These are phyloP conservation scores for Aspergillus versicolor DNA, from an alignment of 2,329 filamentous ascomycete species.

Conservation along the genomic window DNA sequence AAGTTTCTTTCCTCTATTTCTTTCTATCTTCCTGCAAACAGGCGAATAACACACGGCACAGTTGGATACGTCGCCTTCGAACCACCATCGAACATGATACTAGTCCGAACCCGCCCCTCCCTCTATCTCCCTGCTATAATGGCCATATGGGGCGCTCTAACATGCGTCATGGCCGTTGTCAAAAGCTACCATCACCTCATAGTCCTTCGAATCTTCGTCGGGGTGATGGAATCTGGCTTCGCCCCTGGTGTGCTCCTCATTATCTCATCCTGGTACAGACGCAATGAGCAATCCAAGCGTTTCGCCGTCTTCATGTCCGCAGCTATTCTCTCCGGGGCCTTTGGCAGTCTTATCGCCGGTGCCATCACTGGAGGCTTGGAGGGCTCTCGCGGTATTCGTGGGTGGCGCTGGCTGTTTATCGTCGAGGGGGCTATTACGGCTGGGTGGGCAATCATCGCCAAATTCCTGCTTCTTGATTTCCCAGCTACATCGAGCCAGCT, in stretches of 20 bases:
- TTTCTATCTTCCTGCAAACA: too few relatives aligned
- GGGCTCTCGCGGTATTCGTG: neutral
- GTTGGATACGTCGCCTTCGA: slow-evolving; percentile 3
- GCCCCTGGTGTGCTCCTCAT: neutral
- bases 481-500: neutral
- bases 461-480: neutral
- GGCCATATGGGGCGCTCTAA: neutral
- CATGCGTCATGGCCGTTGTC: neutral
- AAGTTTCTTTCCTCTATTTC: neutral
- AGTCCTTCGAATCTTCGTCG: neutral
- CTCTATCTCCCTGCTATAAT: neutral
- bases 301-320: neutral
- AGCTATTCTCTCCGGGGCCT: neutral
- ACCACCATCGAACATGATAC: neutral
- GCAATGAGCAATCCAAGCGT: neutral
- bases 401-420: slow-evolving; percentile 8
- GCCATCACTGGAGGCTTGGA: neutral
- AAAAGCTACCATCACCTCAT: neutral
- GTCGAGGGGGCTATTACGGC: neutral
- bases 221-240: slow-evolving; percentile 1
- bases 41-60: neutral
- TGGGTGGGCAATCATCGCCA: neutral
- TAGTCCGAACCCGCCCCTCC: neutral
- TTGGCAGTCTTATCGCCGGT: neutral
- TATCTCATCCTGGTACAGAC: slow-evolving; percentile 2